Evolutionary conservation across 345 rosid genomes (phyloP).

Genomic region (thale cress (Arabidopsis thaliana)): DNA sequence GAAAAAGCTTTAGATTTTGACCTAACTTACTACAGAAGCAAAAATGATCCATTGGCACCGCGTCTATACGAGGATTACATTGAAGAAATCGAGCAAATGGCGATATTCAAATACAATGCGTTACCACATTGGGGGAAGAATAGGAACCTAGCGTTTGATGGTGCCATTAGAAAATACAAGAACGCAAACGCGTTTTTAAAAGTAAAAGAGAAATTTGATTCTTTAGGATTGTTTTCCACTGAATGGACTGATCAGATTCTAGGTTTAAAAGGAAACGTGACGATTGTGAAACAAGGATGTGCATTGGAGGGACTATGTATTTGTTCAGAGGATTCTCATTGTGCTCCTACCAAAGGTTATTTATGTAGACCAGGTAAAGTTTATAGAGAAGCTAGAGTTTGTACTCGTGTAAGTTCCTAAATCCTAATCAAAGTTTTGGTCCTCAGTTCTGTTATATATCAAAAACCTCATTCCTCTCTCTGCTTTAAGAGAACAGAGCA

Average conservation of each 20-base stretch:
- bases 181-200: conserved; percentile 51
- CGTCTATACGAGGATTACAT: conserved; percentile 62
- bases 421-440: neutral
- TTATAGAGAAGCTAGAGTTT: conserved; percentile 60
- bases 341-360: conserved; percentile 71
- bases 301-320: conserved; percentile 72
- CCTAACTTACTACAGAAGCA: conserved; percentile 72
- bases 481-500: neutral
- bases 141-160: conserved; percentile 60
- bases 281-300: conserved; percentile 56
- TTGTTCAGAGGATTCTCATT: conserved; percentile 69
- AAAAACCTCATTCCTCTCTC: neutral
- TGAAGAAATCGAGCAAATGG: conserved; percentile 87
- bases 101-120: conserved; percentile 65
- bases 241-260: conserved; percentile 75
- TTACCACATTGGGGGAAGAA: conserved; percentile 90
- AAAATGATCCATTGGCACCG: conserved; percentile 66
- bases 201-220: conserved; percentile 63
- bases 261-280: conserved; percentile 53
- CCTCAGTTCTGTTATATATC: neutral
- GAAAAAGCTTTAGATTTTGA: conserved; percentile 78
- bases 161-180: conserved; percentile 59
- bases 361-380: conserved; percentile 62
- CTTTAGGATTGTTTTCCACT: conserved; percentile 67
- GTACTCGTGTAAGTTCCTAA: conserved; percentile 28